phyloP scores from a whole-genome alignment of 495 filamentous ascomycete species.

The Choiromyces venosus region DNA sequence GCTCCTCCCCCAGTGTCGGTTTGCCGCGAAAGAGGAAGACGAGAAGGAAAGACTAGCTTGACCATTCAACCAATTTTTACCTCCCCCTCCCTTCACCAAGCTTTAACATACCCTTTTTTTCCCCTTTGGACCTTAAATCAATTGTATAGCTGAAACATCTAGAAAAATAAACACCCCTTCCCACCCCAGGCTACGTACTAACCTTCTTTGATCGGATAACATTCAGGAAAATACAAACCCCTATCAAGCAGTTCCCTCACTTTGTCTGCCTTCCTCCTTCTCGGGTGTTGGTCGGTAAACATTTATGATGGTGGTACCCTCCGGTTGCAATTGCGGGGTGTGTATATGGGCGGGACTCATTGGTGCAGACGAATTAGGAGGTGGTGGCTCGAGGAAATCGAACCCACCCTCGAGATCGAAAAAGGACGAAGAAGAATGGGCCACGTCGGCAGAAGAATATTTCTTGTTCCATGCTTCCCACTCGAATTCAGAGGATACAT shows the following conservation, averaged over 20 bases:
- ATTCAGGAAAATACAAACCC: constrained; percentile 2
- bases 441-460: not conserved
- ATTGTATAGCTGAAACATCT: not conserved
- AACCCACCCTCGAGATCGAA: not conserved
- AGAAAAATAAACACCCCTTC: not conserved
- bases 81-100: not conserved
- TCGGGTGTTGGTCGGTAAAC: not conserved
- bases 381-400: not conserved
- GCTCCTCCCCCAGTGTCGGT: not conserved
- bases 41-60: constrained; percentile 12
- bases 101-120: not conserved
- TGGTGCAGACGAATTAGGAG: not conserved
- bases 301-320: not conserved
- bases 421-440: not conserved
- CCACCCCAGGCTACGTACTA: constrained; percentile 1
- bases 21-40: not conserved
- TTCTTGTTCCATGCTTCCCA: not conserved
- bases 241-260: not conserved
- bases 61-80: constrained; percentile 13
- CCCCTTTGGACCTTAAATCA: not conserved
- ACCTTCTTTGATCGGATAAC: not conserved
- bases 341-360: not conserved
- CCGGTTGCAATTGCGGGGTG: not conserved
- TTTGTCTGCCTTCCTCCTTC: not conserved
- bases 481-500: not conserved